Conservation (phyloP, 2,329 filamentous ascomycete species). For the Fusarium subtropicale region DNA sequence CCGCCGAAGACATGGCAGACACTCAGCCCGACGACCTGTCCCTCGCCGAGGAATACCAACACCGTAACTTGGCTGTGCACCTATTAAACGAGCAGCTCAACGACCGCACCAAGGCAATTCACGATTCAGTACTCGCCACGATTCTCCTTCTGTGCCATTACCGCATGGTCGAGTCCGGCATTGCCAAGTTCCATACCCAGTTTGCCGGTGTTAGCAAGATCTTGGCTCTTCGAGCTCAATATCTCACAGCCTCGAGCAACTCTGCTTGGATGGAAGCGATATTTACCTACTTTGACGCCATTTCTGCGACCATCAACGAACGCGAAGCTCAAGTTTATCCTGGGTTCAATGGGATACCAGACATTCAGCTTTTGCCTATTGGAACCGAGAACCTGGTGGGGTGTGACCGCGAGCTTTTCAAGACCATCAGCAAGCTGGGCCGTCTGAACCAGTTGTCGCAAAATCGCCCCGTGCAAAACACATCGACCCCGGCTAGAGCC, state of each 20-base stretch:
- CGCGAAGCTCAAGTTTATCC: conserved; percentile 84
- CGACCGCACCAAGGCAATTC: conserved; percentile 77
- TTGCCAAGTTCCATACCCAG: conserved; percentile 93
- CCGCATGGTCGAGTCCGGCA: conserved; percentile 91
- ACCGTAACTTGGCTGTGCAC: conserved; percentile 81
- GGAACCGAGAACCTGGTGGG: conserved; percentile 87
- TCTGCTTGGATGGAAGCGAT: conserved; percentile 92
- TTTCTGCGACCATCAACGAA: conserved; percentile 92
- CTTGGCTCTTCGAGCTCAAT: conserved; percentile 75
- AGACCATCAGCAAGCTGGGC: conserved; percentile 83
- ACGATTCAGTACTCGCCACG: conserved; percentile 89
- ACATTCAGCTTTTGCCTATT: conserved; percentile 63
- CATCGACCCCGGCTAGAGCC: conserved; percentile 24
- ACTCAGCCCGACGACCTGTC: conserved; percentile 71
- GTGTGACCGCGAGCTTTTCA: conserved; percentile 88
- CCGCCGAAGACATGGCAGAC: conserved; percentile 59
- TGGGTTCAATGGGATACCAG: conserved; percentile 69
- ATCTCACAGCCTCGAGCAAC: conserved; percentile 66
- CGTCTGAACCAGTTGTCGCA: conserved; percentile 87
- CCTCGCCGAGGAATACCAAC: conserved; percentile 84
- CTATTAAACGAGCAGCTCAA: conserved; percentile 87
- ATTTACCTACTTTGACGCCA: conserved; percentile 94
- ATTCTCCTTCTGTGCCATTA: conserved; percentile 91
- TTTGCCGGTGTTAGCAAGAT: conserved; percentile 94
- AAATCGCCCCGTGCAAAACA: conserved; percentile 64